phyloP scores from a whole-genome alignment of 768 basidiomycete genomes.

The Amyloporia xantha region DNA sequence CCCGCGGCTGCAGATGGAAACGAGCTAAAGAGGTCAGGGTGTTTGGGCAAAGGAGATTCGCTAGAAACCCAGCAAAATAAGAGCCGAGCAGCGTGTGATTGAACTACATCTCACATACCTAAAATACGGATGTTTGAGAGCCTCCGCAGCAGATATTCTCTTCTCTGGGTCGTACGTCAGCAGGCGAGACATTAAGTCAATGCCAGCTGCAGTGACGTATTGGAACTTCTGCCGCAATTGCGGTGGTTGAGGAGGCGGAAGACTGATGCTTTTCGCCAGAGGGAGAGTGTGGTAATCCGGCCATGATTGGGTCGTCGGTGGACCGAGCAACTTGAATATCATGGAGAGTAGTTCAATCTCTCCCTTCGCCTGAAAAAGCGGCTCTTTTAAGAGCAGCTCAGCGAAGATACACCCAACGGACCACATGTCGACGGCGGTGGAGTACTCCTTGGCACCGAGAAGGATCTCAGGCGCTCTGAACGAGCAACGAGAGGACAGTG shows the following conservation, averaged over 20 bases:
- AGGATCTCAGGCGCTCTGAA: slow-evolving; percentile 90
- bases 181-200: slow-evolving; percentile 77
- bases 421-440: slow-evolving; percentile 97
- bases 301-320: slow-evolving; percentile 86
- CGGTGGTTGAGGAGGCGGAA: slow-evolving; percentile 67
- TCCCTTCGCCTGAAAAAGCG: slow-evolving; percentile 94
- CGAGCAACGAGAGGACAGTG: slow-evolving; percentile 11
- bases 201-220: slow-evolving; percentile 74
- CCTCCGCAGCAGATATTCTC: slow-evolving; percentile 86
- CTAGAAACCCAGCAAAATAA: slow-evolving; percentile 30
- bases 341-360: slow-evolving; percentile 89
- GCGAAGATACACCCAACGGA: slow-evolving; percentile 98
- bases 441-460: slow-evolving; percentile 87
- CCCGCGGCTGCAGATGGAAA: slow-evolving; percentile 96
- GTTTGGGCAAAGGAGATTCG: slow-evolving; percentile 92
- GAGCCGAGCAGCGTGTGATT: not conserved
- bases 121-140: slow-evolving; percentile 88
- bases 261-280: slow-evolving; percentile 67
- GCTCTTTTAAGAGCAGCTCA: slow-evolving; percentile 90
- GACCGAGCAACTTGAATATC: slow-evolving; percentile 93
- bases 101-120: slow-evolving; percentile 49
- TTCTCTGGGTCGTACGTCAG: slow-evolving; percentile 85
- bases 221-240: slow-evolving; percentile 84
- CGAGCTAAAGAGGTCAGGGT: slow-evolving; percentile 90
- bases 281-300: slow-evolving; percentile 78